Evolutionary conservation across 2,329 filamentous ascomycete species (phyloP).

Genomic region (Fusarium chlamydosporum): DNA sequence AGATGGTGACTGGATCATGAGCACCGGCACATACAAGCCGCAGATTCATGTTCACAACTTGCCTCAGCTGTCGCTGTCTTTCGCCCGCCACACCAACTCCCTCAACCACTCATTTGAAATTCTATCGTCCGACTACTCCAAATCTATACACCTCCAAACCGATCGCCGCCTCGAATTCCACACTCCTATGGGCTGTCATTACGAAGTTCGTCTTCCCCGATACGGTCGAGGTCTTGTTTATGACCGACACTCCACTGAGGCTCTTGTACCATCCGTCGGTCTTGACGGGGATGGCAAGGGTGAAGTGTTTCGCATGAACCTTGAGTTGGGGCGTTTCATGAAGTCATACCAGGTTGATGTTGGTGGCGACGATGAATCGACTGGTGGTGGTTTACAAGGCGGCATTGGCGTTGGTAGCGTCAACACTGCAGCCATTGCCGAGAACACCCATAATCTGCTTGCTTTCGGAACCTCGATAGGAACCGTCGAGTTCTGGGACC

Average conservation of each 20-base stretch:
- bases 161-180: slow-evolving; percentile 95
- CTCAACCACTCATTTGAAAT: slow-evolving; percentile 93
- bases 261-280: slow-evolving; percentile 88
- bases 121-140: slow-evolving; percentile 91
- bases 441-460: slow-evolving; percentile 88
- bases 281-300: slow-evolving; percentile 87
- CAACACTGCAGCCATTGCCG: slow-evolving; percentile 88
- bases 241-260: slow-evolving; percentile 85
- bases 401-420: slow-evolving; percentile 88
- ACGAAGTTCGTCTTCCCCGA: slow-evolving; percentile 88
- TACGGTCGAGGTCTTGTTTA: slow-evolving; percentile 94
- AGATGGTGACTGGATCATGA: slow-evolving; percentile 98
- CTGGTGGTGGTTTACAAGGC: slow-evolving; percentile 84
- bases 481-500: slow-evolving; percentile 98
- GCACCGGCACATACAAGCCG: slow-evolving; percentile 80
- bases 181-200: slow-evolving; percentile 88
- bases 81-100: slow-evolving; percentile 89
- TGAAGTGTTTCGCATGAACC: slow-evolving; percentile 92
- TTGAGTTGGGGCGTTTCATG: slow-evolving; percentile 95
- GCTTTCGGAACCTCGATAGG: slow-evolving; percentile 95
- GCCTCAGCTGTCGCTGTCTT: slow-evolving; percentile 93
- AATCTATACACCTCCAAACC: slow-evolving; percentile 92
- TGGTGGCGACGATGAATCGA: slow-evolving; percentile 81
- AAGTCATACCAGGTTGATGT: slow-evolving; percentile 93
- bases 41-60: slow-evolving; percentile 94